Conservation (phyloP, 2,329 filamentous ascomycete species). For the Arachnomyces sp. region DNA sequence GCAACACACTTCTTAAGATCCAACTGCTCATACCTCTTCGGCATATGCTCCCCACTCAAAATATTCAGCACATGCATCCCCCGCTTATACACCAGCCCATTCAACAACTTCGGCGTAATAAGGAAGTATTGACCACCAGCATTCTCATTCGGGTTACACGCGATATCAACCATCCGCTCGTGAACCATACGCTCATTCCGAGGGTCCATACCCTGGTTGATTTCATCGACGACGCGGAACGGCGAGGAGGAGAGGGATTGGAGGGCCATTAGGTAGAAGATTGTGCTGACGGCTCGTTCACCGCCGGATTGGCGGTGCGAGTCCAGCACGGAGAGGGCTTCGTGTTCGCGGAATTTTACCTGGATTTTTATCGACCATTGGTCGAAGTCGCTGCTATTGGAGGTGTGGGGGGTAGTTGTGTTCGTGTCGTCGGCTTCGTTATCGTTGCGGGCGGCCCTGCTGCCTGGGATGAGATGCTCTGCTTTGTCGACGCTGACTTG, state of each 20-base stretch:
- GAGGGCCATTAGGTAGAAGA: constrained; percentile 98
- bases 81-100: constrained; percentile 72
- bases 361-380: constrained; percentile 89
- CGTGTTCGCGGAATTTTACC: constrained; percentile 86
- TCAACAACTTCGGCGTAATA: constrained; percentile 91
- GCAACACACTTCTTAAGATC: constrained; percentile 30
- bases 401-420: constrained; percentile 9
- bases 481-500: constrained; percentile 80
- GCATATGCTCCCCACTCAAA: constrained; percentile 66
- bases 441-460: constrained; percentile 17
- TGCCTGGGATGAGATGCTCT: constrained; percentile 20
- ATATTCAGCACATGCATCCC: constrained; percentile 94
- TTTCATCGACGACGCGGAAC: constrained; percentile 97
- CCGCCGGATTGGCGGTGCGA: constrained; percentile 92
- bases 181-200: constrained; percentile 98
- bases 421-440: constrained; percentile 15
- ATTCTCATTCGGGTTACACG: constrained; percentile 48
- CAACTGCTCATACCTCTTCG: constrained; percentile 28
- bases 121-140: constrained; percentile 76
- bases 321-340: constrained; percentile 75
- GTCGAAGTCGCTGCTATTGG: constrained; percentile 71
- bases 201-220: constrained; percentile 99
- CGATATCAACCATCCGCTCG: constrained; percentile 95
- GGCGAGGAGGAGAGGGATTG: constrained; percentile 89
- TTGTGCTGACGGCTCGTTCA: constrained; percentile 90